Base-by-base conservation (phyloP, 2,329 filamentous ascomycete species). In the Claviceps sp. region DNA sequence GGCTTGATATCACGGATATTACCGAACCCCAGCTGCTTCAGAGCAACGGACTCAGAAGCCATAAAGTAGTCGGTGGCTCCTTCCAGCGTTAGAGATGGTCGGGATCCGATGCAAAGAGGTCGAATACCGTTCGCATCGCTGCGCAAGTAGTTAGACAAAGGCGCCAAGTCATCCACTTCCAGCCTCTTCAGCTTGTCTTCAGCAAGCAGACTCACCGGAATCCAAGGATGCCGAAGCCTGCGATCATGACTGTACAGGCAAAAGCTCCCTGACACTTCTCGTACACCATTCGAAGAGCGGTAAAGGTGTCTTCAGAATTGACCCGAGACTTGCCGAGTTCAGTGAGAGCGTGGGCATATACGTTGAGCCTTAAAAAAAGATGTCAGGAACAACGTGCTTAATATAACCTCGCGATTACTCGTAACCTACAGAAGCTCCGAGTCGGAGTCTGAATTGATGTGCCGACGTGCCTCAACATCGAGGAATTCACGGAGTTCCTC, bases 401-500 rank as follows among this genome's bases (percentile, higher is more conserved):
- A 29, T 29, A 6, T 16, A 5, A 22, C 16, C 8, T 46, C n/a
- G 29, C 44, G 2, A 22, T 16, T 16, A 11, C 13, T 22, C 29
- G 29, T 37, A 37, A 52, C 53, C 16, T 20, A 54, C 53, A 63
- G 48, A 26, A 64, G 60, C 45, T 95, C 89, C 59, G 83, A 88
- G 69, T 95, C 88, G 53, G 84, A 89, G 61, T 94, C 88, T 29
- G 88, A 90, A 69, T 95, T 95, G 73, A 93, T 86, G 66, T 94
- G 88, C 58, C 88, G 79, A 63, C 87, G 87, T 7, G 86, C 87
- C 57, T 86, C 85, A 57, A 82, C 72, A 61, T 94, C 88, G 47
- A 95, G 74, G 63, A 82, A 87, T 54, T 74, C 69, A 64, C 79
- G 80, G 47, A 94, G 73, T 50, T 86, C 81, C 2, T 76, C 75